These are phyloP conservation scores for Penicillium vulpinum DNA, from an alignment of 2,329 filamentous ascomycete genomes.

Conservation along the genomic window DNA sequence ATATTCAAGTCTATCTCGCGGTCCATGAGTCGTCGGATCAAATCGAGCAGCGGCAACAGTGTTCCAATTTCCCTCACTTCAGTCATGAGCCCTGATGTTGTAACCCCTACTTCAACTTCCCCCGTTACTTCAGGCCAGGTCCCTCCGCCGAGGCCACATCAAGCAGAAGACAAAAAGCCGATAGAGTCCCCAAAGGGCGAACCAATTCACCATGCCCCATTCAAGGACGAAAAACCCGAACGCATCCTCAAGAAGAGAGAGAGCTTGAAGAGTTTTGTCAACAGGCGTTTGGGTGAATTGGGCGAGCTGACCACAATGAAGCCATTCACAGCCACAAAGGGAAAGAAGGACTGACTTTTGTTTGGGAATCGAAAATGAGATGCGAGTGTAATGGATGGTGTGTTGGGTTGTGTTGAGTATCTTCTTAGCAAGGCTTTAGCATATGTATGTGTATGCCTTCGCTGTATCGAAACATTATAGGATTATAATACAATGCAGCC, in stretches of 20 bases:
- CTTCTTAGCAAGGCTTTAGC: background rate
- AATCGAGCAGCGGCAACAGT: constrained; percentile 32
- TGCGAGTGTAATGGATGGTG: background rate
- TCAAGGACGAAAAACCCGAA: constrained; percentile 17
- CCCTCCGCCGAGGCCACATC: background rate
- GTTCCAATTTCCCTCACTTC: constrained; percentile 22
- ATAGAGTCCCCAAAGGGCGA: background rate
- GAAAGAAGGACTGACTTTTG: constrained; percentile 1
- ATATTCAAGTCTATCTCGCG: constrained; percentile 43
- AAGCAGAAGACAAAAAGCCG: background rate
- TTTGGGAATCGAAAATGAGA: background rate
- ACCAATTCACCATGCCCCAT: background rate
- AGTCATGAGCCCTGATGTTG: constrained; percentile 15
- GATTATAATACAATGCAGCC: background rate
- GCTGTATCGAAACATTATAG: background rate
- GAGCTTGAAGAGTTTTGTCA: constrained; percentile 16
- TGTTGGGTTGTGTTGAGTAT: background rate
- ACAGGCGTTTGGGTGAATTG: constrained; percentile 8
- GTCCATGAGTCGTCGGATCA: constrained; percentile 41
- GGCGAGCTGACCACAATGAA: background rate
- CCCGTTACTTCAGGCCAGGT: background rate
- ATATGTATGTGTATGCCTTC: background rate
- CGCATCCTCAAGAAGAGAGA: constrained; percentile 14
- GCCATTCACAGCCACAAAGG: background rate
- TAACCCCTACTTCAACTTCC: background rate